These are phyloP conservation scores for Mollisiaceae sp. DNA, from an alignment of 2,329 filamentous ascomycete species.

Conservation along the genomic window DNA sequence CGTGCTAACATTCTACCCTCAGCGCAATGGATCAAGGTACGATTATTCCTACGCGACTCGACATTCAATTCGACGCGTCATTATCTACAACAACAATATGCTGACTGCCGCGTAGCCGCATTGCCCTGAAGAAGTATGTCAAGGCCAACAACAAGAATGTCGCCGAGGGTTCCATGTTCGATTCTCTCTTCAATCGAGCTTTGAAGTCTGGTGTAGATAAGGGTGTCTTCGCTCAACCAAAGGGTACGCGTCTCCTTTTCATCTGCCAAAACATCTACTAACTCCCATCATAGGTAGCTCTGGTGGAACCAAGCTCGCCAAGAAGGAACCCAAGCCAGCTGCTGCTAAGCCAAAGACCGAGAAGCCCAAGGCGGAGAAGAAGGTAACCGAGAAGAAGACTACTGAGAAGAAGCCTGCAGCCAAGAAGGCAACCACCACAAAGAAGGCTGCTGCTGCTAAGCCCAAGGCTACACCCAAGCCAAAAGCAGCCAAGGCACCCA, in stretches of 20 bases:
- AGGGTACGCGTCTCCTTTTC: slow-evolving; percentile 60
- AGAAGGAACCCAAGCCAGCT: slow-evolving; percentile 58
- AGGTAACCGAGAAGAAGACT: slow-evolving; percentile 44
- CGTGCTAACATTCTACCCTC: slow-evolving; percentile 26
- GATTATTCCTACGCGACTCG: slow-evolving; percentile 11
- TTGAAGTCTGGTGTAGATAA: slow-evolving; percentile 70
- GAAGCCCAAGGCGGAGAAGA: slow-evolving; percentile 44
- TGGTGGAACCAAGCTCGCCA: slow-evolving; percentile 74
- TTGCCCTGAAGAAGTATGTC: slow-evolving; percentile 78
- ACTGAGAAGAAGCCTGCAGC: slow-evolving; percentile 47
- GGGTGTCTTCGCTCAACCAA: slow-evolving; percentile 72
- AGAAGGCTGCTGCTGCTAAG: slow-evolving; percentile 37
- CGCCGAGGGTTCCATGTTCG: slow-evolving; percentile 62
- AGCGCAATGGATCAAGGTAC: slow-evolving; percentile 44
- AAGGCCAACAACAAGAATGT: slow-evolving; percentile 71
- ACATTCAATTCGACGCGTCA: slow-evolving; percentile 34
- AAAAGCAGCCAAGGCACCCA: slow-evolving; percentile 46
- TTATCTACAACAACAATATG: slow-evolving; percentile 22
- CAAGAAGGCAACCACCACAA: slow-evolving; percentile 44
- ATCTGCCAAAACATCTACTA: slow-evolving; percentile 32
- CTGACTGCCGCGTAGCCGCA: slow-evolving; percentile 51
- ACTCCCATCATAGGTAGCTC: slow-evolving; percentile 59
- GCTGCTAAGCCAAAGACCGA: slow-evolving; percentile 43
- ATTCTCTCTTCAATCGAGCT: slow-evolving; percentile 72
- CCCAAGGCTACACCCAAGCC: slow-evolving; percentile 40